Evolutionary conservation across 805 yeast species (phyloP).

Genomic region (Yamadazyma tumulicola): DNA sequence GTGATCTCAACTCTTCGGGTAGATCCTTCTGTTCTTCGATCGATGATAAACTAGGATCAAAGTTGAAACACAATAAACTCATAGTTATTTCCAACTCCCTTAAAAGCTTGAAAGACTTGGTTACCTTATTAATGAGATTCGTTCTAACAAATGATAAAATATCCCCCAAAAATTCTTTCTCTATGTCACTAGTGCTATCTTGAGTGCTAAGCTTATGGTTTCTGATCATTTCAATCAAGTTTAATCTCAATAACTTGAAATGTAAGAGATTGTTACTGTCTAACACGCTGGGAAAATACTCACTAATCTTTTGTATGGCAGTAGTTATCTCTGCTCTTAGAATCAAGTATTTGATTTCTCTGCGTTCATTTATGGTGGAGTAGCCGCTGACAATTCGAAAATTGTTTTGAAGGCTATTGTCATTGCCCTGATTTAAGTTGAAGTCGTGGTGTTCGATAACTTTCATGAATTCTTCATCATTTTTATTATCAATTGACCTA

Average conservation of each 20-base stretch:
- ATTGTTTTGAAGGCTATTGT: constrained; percentile 1
- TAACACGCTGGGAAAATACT: constrained; percentile 59
- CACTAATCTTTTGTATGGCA: constrained; percentile 56
- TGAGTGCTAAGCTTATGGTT: constrained; percentile 29
- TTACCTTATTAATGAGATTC: constrained; percentile 59
- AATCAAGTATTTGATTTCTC: constrained; percentile 50
- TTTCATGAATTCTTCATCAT: constrained; percentile 3
- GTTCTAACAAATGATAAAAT: constrained; percentile 59
- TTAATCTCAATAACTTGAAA: constrained; percentile 68
- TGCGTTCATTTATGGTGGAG: constrained; percentile 50
- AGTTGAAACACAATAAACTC: constrained; percentile 66
- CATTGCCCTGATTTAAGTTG: neutral
- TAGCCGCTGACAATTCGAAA: constrained; percentile 33
- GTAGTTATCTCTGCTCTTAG: constrained; percentile 57
- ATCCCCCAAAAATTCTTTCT: constrained; percentile 49
- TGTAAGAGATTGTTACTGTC: constrained; percentile 64
- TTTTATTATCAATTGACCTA: constrained; percentile 1
- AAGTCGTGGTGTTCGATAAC: constrained; percentile 2
- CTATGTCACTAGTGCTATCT: constrained; percentile 14
- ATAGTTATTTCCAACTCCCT: constrained; percentile 77
- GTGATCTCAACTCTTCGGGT: constrained; percentile 51
- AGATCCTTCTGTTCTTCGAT: constrained; percentile 38
- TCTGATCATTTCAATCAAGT: constrained; percentile 77
- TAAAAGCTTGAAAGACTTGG: constrained; percentile 55
- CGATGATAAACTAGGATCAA: constrained; percentile 27